Conservation (phyloP, 1,284 basidiomycete genomes). For the Grifola frondosa region DNA sequence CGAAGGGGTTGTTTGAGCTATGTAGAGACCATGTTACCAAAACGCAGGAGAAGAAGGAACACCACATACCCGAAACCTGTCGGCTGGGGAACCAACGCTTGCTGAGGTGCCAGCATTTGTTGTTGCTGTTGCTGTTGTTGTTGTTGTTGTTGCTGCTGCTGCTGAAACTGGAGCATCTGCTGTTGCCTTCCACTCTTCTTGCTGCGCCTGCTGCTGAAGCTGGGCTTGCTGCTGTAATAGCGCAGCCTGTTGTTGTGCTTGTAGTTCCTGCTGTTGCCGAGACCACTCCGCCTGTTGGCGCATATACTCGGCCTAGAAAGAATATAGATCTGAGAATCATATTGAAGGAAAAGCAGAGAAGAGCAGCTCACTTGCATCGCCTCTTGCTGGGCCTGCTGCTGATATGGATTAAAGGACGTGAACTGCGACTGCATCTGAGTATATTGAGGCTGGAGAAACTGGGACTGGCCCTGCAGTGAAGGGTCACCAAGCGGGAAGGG, state of each 20-base stretch:
- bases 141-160: constrained; percentile 54
- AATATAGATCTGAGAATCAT: constrained; percentile 6
- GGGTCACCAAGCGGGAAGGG: constrained; percentile 73
- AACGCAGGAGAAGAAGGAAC: background rate
- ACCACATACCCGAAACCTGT: constrained; percentile 66
- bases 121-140: constrained; percentile 57
- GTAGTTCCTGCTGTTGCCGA: constrained; percentile 52
- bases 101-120: constrained; percentile 39
- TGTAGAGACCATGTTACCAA: background rate
- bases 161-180: constrained; percentile 65
- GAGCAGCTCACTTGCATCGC: constrained; percentile 53
- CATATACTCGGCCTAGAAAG: constrained; percentile 60
- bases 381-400: constrained; percentile 91
- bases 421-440: constrained; percentile 69
- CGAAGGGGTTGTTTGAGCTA: constrained; percentile 69
- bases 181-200: constrained; percentile 73
- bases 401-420: constrained; percentile 95
- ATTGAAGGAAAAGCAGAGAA: constrained; percentile 2
- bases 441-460: constrained; percentile 59
- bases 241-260: constrained; percentile 50
- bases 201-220: constrained; percentile 47
- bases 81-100: constrained; percentile 55
- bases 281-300: constrained; percentile 73
- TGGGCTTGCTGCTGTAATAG: no score
- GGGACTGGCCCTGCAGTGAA: constrained; percentile 45